phyloP scores from a whole-genome alignment of 306 rosid species.

The Rosa multiflora region DNA sequence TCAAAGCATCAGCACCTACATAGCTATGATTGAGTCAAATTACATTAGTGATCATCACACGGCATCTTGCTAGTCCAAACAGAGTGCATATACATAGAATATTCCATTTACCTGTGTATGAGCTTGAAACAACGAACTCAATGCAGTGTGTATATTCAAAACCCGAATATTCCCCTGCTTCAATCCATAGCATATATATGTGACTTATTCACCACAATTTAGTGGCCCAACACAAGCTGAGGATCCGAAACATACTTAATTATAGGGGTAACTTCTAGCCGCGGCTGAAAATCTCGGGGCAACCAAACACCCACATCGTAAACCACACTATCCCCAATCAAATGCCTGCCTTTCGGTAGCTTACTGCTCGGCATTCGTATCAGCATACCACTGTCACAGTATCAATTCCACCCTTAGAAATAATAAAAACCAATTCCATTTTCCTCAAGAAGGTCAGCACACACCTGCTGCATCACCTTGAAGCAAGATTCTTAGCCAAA shows the following conservation, averaged over 20 bases:
- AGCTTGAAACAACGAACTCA: conserved; percentile 82
- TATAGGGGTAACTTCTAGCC: conserved; percentile 92
- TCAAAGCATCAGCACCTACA: too few species aligned
- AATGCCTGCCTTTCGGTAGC: conserved; percentile 79
- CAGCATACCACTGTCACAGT: too few species aligned
- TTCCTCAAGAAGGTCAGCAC: too few species aligned
- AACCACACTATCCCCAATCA: conserved; percentile 66
- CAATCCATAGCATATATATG: conserved; percentile 92
- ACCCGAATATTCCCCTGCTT: conserved; percentile 89
- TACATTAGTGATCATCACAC: too few species aligned
- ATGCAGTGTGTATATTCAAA: conserved; percentile 82
- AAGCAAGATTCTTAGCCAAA: too few species aligned
- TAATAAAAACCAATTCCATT: too few species aligned
- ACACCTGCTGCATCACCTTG: too few species aligned
- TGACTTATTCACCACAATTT: conserved; percentile 84
- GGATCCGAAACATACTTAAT: conserved; percentile 95
- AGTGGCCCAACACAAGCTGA: conserved; percentile 85
- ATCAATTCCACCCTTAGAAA: too few species aligned
- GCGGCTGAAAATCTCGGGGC: conserved; percentile 89
- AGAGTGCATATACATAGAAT: too few species aligned
- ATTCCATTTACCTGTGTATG: conserved; percentile 67
- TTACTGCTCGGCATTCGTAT: conserved; percentile 64
- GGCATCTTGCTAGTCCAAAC: too few species aligned
- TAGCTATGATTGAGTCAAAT: too few species aligned
- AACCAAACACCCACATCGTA: conserved; percentile 78